Evolutionary conservation across 257 asterid genomes (phyloP).

Genomic region (Gentiana dahurica): DNA sequence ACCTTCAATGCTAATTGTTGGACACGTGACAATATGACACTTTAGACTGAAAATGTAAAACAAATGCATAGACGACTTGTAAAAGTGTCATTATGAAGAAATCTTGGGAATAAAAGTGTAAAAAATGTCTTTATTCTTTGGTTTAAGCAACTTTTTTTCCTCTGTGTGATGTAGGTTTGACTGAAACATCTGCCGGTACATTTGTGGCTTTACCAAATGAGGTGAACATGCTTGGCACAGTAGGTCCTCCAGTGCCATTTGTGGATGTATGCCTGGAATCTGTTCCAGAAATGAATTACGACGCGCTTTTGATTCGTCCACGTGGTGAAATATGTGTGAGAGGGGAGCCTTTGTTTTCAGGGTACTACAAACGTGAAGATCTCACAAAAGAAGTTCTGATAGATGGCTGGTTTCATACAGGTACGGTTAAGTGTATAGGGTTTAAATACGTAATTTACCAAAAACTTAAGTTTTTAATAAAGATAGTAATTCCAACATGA

Average conservation of each 20-base stretch:
- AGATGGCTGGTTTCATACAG: constrained; percentile 99
- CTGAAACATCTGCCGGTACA: constrained; percentile 96
- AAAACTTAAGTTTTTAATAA: too few relatives aligned
- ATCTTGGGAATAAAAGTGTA: background rate
- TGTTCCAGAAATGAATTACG: constrained; percentile 95
- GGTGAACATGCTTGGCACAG: constrained; percentile 77
- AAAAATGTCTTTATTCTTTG: too few relatives aligned
- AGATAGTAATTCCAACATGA: too few relatives aligned
- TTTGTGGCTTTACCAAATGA: constrained; percentile 74
- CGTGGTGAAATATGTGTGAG: constrained; percentile 89
- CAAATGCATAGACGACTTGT: too few relatives aligned
- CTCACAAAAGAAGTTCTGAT: constrained; percentile 76
- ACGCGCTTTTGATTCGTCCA: constrained; percentile 69
- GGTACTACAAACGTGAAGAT: constrained; percentile 88
- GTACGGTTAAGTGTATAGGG: constrained; percentile 18
- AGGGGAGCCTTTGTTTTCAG: constrained; percentile 76
- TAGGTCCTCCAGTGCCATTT: constrained; percentile 95
- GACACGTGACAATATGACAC: too few relatives aligned
- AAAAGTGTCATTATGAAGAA: too few relatives aligned
- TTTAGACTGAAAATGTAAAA: too few relatives aligned
- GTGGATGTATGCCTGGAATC: constrained; percentile 93
- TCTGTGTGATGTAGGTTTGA: constrained; percentile 49
- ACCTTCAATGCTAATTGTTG: too few relatives aligned
- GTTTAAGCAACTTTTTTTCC: background rate
- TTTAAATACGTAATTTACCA: too few relatives aligned